Base-by-base conservation (phyloP, 441 rosid genomes). In the Bruguiera hainesii region DNA sequence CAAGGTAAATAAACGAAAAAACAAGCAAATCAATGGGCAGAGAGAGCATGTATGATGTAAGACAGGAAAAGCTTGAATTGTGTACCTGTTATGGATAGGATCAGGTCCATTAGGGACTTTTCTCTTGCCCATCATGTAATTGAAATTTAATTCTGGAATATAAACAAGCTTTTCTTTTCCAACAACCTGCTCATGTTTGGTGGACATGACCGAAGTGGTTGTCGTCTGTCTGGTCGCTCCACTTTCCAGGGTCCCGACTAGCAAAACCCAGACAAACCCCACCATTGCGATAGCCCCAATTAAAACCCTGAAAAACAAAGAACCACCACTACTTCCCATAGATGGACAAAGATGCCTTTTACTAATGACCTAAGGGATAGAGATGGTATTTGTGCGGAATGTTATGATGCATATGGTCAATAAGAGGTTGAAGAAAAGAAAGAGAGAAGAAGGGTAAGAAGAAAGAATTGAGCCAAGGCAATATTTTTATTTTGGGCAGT, bases 51-150 rank as follows among this genome's bases (percentile, higher is more conserved):
- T 9, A n/a, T 25, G 13, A 8, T 20, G 26, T 9, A n/a, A 11
- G 13, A 8, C 16, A 53, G 16, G 29, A 26, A 8, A 26, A 23
- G 29, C 48, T 11, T 42, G 29, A 53, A 53, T 53, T 20, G 18
- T 56, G 69, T 70, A 90, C 97, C 97, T 89, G 87, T 90, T 93
- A 60, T 90, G 98, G 75, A 89, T 90, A 76, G 98, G 97, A 82
- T 93, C 98, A 11, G 96, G 89, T 59, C 97, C 98, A 60, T 87
- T 86, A 23, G 98, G 97, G 37, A 93, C 94, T 82, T 78, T 81
- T 80, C 98, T 78, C 67, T 85, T 89, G 89, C 87, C 82, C 73
- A 71, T 73, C 82, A 79, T 74, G 75, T 71, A 85, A 76, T 83
- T 78, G 69, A 81, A 74, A 74, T 87, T 84, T 68, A 72, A 67